Base-by-base conservation (phyloP, 495 filamentous ascomycete genomes). In the Choiromyces venosus region DNA sequence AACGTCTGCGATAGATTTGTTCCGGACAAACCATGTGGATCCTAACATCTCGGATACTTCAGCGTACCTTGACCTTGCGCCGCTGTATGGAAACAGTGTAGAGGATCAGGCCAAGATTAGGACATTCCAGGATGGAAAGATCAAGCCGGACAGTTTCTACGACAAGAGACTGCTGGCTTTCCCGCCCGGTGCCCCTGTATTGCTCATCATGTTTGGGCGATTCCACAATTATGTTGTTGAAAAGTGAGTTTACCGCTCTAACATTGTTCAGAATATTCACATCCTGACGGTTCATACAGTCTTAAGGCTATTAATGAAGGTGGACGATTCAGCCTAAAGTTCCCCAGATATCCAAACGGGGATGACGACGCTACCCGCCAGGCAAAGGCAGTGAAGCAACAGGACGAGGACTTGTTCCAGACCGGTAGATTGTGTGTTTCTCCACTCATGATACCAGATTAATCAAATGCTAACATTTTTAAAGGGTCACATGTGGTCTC, bases 391-490 rank as follows among this genome's bases (percentile, higher is more conserved):
- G 90, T 88, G 88, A 85, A 83, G 65, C 91, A 92, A 81, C 90
- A 89, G 74, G 92, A 96, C 75, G 88, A 94, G 71, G 91, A 95
- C 71, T 84, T 96, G 29, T 96, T 96, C 86, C 91, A 96, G 78
- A 93, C 91, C 21, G 91, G 89, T 42, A 85, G 92, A 56, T 85
- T 95, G 73, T 85, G 80, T 68, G 82, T 76, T 33, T 35, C 6
- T 61, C 52, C 6, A 10, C 40, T 37, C 44, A 8, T 29, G 19
- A 56, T 29, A 14, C 42, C 1, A 68, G 18, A 29, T 14, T 66
- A n/a, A 7, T 1, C 33, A 38, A 14, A 39, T 72, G 38, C 75
- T 82, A 73, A 82, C 70, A 29, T n/a, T 33, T n/a, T 6, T 0
- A 21, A 14, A 84, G 83, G 42, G 86, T 94, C 74, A 93, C 91